Conservation (phyloP, 257 asterid genomes). For the Jasminum sambac region DNA sequence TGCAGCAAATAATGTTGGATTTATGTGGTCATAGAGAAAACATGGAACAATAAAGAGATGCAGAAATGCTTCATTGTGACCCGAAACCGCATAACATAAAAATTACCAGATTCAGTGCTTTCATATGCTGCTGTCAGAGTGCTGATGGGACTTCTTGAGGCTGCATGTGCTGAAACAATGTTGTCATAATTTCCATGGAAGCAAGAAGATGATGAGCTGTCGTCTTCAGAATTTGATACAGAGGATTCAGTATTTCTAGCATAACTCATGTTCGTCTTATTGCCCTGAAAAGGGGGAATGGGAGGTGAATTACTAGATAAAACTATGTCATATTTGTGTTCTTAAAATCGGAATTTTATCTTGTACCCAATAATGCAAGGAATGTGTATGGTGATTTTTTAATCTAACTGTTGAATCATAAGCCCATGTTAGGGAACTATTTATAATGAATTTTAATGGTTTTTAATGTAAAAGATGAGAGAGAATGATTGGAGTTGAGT, state of each 20-base stretch:
- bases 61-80: slow-evolving; percentile 4
- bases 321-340: background rate
- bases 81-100: background rate
- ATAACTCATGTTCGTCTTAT: slow-evolving; percentile 48
- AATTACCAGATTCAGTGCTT: slow-evolving; percentile 82
- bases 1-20: slow-evolving; percentile 34
- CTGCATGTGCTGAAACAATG: slow-evolving; percentile 37
- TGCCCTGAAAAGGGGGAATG: slow-evolving; percentile 56
- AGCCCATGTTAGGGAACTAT: too few species aligned
- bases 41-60: slow-evolving; percentile 14
- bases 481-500: too few species aligned
- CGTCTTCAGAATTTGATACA: slow-evolving; percentile 56
- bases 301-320: background rate
- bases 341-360: slow-evolving; percentile 16
- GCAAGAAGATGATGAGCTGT: slow-evolving; percentile 61
- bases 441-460: too few species aligned
- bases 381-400: background rate
- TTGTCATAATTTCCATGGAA: slow-evolving; percentile 42
- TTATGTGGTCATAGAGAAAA: slow-evolving; percentile 26
- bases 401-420: background rate
- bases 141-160: slow-evolving; percentile 79
- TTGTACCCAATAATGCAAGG: slow-evolving; percentile 9
- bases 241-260: slow-evolving; percentile 49
- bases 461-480: too few species aligned
- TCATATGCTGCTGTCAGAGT: slow-evolving; percentile 78